Evolutionary conservation across 2,329 filamentous ascomycete genomes (phyloP), one percentile per base, ranked within the genome.

Genomic region (Claviceps sp.): DNA sequence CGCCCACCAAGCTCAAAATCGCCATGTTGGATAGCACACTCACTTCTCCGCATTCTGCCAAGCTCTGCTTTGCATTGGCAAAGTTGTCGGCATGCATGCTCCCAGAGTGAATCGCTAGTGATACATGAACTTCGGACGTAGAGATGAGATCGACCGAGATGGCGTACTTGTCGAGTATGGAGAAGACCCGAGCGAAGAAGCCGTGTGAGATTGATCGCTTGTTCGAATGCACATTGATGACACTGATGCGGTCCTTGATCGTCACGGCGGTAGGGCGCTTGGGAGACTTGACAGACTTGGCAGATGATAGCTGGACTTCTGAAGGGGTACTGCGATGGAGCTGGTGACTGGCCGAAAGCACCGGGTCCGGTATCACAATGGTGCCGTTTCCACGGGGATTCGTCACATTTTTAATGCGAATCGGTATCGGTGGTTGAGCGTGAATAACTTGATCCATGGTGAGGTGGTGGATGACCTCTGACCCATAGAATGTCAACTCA

Each of bases 141-240:
- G 91, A 95, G 65, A 98, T 97, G 57, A 98, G 79, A 66, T 98
- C 93, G 47, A 98, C 93, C 0, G 88, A 94, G 53, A 98, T 79
- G 59, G 85, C 80, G 73, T 89, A 84, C 60, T 81, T 82, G 68
- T 97, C 87, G 44, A 98, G 78, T 53, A 95, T 93, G 54, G 82
- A 85, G 67, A 98, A 98, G 17, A 98, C 93, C 55, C 85, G 85
- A 48, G 90, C 91, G 62, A 98, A 86, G 71, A 98, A 98, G 44
- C 90, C 91, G 66, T 97, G 93, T 0, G 91, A 94, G 56, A 95
- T 86, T 8, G 91, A 94, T 57, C 91, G 84, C 73, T 95, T 95
- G 73, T 98, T 97, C 50, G 88, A 95, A 75, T 97, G 91, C 45
- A 98, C 88, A 69, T 98, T 98, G 62, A 98, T 88, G 58, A 98